Base-by-base conservation (phyloP, 2,329 filamentous ascomycete species). In the Teratosphaeriaceae sp. region DNA sequence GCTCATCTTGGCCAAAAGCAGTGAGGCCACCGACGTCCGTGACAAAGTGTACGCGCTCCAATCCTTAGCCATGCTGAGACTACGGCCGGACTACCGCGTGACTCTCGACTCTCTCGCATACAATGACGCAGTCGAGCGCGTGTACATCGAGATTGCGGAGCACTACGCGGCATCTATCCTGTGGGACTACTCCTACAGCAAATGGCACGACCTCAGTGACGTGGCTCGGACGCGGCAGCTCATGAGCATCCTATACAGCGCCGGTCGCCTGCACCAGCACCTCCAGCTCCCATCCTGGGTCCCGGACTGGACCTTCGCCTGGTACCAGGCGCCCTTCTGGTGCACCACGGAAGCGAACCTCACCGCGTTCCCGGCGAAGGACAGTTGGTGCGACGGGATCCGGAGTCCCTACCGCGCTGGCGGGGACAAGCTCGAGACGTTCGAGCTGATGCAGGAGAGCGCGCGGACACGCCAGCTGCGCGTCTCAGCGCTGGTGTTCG, bases 31-130 rank as follows among this genome's bases (percentile, higher is more conserved):
- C 3, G 54, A 59, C 15, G 38, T 46, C 16, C 51, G 50, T n/a
- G 58, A 61, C 42, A 59, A 54, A 48, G 48, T 61, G 2, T 61
- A 57, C 41, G 55, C 56, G 2, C 59, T 59, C 42, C 52, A 57
- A 34, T 55, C 53, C 33, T 27, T 59, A 19, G 59, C 58, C 2
- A 39, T 52, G 8, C 40, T 59, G 11, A 52, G 41, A 8, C 55
- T 55, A 4, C 37, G 22, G 5, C 22, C 24, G 15, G 22, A 39
- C 24, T 39, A 39, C n/a, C 23, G 37, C 5, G 22, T 29, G 2
- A 43, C 43, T 20, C 55, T 55, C 15, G 47, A 58, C 35, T 59
- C n/a, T n/a, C n/a, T n/a, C n/a, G n/a, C n/a, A n/a, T n/a, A 59
- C 40, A 46, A 38, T 8, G 36, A 42, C 9, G 37, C 48, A 2